Percentiles rank a stretch among this genome's conserved stretches.
These are phyloP conservation scores for Fagopyrum tataricum DNA, from an alignment of 148 eudicot genomes.

Conservation along the genomic window DNA sequence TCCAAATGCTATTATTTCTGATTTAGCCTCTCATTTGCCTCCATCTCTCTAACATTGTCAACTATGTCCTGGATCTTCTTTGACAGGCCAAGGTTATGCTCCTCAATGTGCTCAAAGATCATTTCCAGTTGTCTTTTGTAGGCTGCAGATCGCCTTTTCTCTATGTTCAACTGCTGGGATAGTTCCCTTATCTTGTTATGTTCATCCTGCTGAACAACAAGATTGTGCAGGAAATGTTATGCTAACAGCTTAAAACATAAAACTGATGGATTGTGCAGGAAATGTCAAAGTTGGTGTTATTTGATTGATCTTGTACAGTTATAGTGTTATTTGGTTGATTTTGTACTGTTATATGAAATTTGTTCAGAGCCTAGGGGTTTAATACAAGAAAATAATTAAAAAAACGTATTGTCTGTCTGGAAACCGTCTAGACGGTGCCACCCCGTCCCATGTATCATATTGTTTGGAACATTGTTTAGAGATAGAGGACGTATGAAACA, in stretches of 20 bases:
- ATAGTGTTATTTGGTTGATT: no score
- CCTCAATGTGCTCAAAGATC: constrained; percentile 85
- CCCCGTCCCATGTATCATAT: no score
- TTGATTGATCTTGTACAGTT: no score
- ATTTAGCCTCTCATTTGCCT: constrained; percentile 43
- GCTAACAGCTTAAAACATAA: not conserved
- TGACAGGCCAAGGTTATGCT: constrained; percentile 70
- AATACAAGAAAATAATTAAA: no score
- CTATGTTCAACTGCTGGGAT: constrained; percentile 78
- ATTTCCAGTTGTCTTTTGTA: constrained; percentile 85
- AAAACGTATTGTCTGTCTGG: no score
- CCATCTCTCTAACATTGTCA: constrained; percentile 66
- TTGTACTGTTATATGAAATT: no score
- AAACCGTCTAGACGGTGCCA: no score
- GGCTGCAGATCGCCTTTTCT: constrained; percentile 70
- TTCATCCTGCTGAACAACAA: constrained; percentile 50
- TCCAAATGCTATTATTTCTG: constrained; percentile 38
- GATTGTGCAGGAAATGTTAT: not conserved
- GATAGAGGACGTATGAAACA: not conserved
- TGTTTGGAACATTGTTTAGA: no score
- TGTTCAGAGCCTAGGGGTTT: no score
- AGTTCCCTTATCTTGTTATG: constrained; percentile 82
- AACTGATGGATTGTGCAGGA: not conserved
- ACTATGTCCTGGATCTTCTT: constrained; percentile 67
- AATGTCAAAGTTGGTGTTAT: no score